A percentile compares a stretch with the other conserved stretches of the same genome.
phyloP scores from a whole-genome alignment of 257 asterid genomes.

The Capsicum rhomboideum region DNA sequence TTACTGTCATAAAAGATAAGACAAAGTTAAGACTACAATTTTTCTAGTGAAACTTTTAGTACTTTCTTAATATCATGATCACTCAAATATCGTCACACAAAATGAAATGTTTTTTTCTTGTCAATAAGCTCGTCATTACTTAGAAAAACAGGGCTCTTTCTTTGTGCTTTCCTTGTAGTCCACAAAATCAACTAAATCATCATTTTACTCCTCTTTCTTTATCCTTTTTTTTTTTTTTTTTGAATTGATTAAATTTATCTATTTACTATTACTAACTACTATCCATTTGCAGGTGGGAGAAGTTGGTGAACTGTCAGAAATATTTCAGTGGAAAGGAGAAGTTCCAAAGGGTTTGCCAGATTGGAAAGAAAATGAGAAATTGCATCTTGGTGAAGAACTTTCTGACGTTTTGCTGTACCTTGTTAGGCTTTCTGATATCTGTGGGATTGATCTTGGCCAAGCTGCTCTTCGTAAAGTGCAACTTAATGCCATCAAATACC shows the following conservation, averaged over 20 bases:
- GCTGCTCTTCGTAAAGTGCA: slow-evolving; percentile 35
- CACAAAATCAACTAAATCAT: not conserved
- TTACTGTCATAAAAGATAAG: not conserved
- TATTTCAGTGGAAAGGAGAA: slow-evolving; percentile 40
- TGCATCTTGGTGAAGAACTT: slow-evolving; percentile 30
- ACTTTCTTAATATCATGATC: too few relatives aligned
- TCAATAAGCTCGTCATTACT: not conserved
- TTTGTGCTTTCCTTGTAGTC: not conserved
- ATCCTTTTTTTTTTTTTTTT: not conserved
- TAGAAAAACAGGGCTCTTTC: not conserved
- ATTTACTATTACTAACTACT: not conserved
- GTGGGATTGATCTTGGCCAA: slow-evolving; percentile 34
- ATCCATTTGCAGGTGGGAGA: slow-evolving; percentile 23
- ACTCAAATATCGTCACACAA: too few relatives aligned
- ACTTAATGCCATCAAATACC: slow-evolving; percentile 30
- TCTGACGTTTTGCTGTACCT: slow-evolving; percentile 32
- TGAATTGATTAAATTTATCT: not conserved
- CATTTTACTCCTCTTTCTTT: not conserved
- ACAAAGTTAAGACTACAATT: too few relatives aligned
- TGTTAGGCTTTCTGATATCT: slow-evolving; percentile 26
- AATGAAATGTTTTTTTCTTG: too few relatives aligned
- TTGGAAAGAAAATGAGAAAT: slow-evolving; percentile 30
- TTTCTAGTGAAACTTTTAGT: not conserved
- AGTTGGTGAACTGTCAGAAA: slow-evolving; percentile 34
- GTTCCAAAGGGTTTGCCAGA: slow-evolving; percentile 32